A percentile compares a stretch with the other conserved stretches of the same genome.
These are phyloP conservation scores for Lolium rigidum DNA, from an alignment of 176 grass and related monocot genomes.

Conservation along the genomic window DNA sequence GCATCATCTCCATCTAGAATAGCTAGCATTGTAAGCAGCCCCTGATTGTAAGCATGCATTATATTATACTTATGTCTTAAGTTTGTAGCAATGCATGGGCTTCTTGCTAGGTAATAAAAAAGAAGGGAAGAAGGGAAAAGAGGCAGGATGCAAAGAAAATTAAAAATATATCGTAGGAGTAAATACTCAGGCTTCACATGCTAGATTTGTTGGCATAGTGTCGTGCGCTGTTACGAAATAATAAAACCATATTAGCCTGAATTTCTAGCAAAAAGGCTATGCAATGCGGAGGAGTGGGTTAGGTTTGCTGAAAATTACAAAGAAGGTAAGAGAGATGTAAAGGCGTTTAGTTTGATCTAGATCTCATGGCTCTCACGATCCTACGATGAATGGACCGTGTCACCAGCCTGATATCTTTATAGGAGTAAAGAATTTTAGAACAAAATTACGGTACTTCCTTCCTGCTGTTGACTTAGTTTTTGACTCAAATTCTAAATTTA, in stretches of 20 bases:
- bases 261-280: neutral
- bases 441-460: neutral
- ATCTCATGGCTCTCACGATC: neutral
- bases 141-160: neutral
- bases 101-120: neutral
- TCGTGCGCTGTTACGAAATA: neutral
- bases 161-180: neutral
- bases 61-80: neutral
- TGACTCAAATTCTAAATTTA: constrained; percentile 26
- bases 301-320: neutral
- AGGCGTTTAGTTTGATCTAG: neutral
- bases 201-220: neutral
- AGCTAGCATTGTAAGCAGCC: neutral
- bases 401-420: neutral
- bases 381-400: neutral
- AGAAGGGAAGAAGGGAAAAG: neutral
- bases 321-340: neutral
- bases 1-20: constrained; percentile 12
- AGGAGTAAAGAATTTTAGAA: constrained; percentile 3
- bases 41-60: too few relatives aligned
- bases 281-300: neutral
- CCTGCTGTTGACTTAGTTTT: constrained; percentile 5
- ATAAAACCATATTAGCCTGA: neutral
- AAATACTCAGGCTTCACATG: neutral
- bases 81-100: neutral